Conservation (phyloP, 1,139 yeast species). For the Sugiyamaella neomexicana region DNA sequence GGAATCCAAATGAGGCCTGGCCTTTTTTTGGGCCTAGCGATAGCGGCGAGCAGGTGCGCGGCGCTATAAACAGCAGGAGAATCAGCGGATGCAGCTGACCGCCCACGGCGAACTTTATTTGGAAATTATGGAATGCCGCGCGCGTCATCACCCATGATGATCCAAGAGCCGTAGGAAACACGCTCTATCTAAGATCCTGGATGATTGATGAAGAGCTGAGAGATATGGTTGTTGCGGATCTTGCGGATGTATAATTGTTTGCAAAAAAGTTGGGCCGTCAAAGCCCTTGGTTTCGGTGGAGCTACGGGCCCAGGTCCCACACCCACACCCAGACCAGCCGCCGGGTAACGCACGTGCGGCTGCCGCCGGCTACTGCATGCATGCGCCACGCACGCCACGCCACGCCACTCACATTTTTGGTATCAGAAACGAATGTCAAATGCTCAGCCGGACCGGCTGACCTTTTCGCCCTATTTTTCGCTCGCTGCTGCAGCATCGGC, state of each 20-base stretch:
- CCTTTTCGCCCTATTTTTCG: neutral
- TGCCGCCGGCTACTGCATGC: neutral
- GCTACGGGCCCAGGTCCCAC: too few species aligned
- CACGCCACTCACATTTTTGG: slow-evolving; percentile 2
- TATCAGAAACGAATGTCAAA: neutral
- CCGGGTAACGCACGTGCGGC: slow-evolving; percentile 2
- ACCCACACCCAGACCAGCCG: neutral
- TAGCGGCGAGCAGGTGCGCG: neutral
- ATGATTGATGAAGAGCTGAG: too few species aligned
- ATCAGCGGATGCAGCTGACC: neutral
- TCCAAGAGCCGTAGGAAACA: too few species aligned
- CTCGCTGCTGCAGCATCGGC: too few species aligned
- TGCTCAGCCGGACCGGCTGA: slow-evolving; percentile 8
- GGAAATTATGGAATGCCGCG: slow-evolving; percentile 9
- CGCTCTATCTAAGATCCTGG: too few species aligned
- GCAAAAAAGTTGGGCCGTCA: too few species aligned
- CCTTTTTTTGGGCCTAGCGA: neutral
- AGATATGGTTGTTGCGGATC: too few species aligned
- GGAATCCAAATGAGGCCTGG: too few species aligned
- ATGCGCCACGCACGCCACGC: neutral
- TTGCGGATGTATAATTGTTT: too few species aligned
- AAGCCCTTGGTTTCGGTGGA: too few species aligned
- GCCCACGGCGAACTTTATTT: slow-evolving; percentile 4
- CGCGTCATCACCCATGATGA: neutral
- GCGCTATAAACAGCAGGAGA: neutral